These are phyloP conservation scores for Tulasnella calospora DNA, from an alignment of 768 basidiomycete species.

Conservation along the genomic window DNA sequence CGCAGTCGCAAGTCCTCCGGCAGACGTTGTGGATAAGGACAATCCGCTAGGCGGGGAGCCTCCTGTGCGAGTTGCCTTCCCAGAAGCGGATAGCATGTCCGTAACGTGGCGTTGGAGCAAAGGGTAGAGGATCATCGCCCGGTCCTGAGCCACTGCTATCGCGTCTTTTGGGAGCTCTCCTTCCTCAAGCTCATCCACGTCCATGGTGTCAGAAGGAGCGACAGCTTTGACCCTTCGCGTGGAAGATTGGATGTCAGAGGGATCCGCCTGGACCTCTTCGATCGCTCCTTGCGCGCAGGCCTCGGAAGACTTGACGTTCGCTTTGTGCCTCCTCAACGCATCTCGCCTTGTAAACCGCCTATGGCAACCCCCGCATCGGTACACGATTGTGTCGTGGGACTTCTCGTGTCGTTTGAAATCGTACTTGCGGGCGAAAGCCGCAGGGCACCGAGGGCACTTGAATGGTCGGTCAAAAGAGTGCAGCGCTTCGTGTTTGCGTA, in stretches of 20 bases:
- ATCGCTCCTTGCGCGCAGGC: constrained; percentile 13
- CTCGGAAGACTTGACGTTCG: constrained; percentile 23
- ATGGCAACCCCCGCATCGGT: constrained; percentile 33
- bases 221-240: constrained; percentile 17
- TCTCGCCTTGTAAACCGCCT: constrained; percentile 43
- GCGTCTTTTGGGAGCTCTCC: constrained; percentile 21
- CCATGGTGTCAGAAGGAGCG: not conserved
- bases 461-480: constrained; percentile 61
- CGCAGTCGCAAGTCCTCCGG: constrained; percentile 5
- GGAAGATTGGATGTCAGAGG: constrained; percentile 12
- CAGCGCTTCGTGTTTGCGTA: constrained; percentile 65
- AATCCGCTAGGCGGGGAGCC: not conserved
- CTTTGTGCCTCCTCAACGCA: constrained; percentile 41
- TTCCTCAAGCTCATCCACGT: constrained; percentile 20
- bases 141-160: constrained; percentile 5
- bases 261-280: constrained; percentile 23
- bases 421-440: constrained; percentile 27
- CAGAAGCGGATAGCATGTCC: constrained; percentile 18
- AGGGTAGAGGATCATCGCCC: constrained; percentile 17
- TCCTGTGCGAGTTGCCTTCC: not conserved
- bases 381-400: too few relatives aligned
- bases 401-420: constrained; percentile 36
- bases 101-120: constrained; percentile 22
- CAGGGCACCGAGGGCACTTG: constrained; percentile 44
- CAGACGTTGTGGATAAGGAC: not conserved